These are phyloP conservation scores for Amphibolis antarctica DNA, from an alignment of 106 monocot species.

Conservation along the genomic window DNA sequence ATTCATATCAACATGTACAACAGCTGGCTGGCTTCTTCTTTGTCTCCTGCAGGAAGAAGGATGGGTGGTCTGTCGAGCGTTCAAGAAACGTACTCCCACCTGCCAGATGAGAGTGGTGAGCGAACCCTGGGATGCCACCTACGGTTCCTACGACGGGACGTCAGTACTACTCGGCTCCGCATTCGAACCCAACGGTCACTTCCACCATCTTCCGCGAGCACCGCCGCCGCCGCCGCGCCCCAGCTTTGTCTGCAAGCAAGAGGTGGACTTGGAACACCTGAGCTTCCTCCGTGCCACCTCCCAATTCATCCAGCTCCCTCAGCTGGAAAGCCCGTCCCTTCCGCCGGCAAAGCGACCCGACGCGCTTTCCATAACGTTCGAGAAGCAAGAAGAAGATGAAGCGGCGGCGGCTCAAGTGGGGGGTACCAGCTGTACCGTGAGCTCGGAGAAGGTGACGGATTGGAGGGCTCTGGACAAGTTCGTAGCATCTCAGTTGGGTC, in stretches of 20 bases:
- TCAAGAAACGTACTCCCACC: conserved; percentile 55
- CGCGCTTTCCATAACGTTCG: background rate
- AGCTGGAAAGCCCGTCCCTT: conserved; percentile 64
- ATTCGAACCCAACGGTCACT: conserved; percentile 9
- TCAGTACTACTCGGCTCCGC: conserved; percentile 7
- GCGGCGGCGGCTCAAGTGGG: background rate
- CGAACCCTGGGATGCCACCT: conserved; percentile 36
- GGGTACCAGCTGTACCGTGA: background rate
- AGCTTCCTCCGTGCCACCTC: conserved; percentile 19
- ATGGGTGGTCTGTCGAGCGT: conserved; percentile 93
- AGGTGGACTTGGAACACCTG: conserved; percentile 26
- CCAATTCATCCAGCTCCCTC: conserved; percentile 57
- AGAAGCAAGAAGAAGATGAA: background rate
- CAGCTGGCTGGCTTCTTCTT: no score
- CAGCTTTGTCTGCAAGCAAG: conserved; percentile 38
- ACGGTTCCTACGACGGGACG: conserved; percentile 11
- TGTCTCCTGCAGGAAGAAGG: conserved; percentile 71
- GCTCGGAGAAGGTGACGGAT: conserved; percentile 38
- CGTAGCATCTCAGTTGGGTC: conserved; percentile 79
- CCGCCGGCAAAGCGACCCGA: conserved; percentile 5
- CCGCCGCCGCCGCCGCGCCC: background rate
- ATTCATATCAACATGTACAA: no score
- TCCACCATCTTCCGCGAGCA: background rate
- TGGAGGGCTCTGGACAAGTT: conserved; percentile 87
- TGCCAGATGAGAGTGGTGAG: conserved; percentile 15